These are phyloP conservation scores for Lasiosphaeria miniovina DNA, from an alignment of 495 filamentous ascomycete genomes.

Conservation along the genomic window DNA sequence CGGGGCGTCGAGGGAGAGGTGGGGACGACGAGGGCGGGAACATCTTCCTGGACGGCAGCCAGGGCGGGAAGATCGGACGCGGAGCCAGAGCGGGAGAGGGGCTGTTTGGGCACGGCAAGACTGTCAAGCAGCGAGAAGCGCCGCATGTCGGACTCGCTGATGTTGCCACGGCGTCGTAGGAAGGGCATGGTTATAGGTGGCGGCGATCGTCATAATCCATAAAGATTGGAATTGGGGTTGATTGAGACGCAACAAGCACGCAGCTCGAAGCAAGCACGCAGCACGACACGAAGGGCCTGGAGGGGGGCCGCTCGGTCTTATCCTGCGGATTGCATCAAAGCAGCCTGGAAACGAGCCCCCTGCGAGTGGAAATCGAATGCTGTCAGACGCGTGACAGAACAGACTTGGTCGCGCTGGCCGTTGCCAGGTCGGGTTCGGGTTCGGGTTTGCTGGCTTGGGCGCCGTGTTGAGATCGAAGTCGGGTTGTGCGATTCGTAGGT, in stretches of 20 bases:
- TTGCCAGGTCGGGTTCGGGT: too few species aligned
- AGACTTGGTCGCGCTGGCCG: too few species aligned
- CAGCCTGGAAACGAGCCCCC: too few species aligned
- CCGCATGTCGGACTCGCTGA: slow-evolving; percentile 50
- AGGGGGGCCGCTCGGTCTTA: neutral
- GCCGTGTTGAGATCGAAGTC: too few species aligned
- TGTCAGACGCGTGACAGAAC: too few species aligned
- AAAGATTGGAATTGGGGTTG: slow-evolving; percentile 18
- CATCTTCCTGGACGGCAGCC: slow-evolving; percentile 23
- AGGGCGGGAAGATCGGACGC: slow-evolving; percentile 25
- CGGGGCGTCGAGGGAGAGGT: slow-evolving; percentile 22
- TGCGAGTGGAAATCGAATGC: too few species aligned
- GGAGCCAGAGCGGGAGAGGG: slow-evolving; percentile 17
- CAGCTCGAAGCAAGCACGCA: too few species aligned
- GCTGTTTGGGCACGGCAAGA: slow-evolving; percentile 30
- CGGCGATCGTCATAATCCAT: slow-evolving; percentile 43
- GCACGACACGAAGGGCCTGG: neutral
- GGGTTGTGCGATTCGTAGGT: too few species aligned
- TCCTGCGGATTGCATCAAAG: too few species aligned
- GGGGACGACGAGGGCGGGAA: slow-evolving; percentile 13
- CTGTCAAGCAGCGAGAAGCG: slow-evolving; percentile 37
- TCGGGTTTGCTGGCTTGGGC: too few species aligned
- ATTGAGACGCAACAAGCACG: neutral
- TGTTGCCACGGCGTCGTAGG: slow-evolving; percentile 48
- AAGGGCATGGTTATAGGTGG: slow-evolving; percentile 44